These are phyloP conservation scores for Endocalyx cinctus DNA, from an alignment of 2,329 filamentous ascomycete genomes.

Conservation along the genomic window DNA sequence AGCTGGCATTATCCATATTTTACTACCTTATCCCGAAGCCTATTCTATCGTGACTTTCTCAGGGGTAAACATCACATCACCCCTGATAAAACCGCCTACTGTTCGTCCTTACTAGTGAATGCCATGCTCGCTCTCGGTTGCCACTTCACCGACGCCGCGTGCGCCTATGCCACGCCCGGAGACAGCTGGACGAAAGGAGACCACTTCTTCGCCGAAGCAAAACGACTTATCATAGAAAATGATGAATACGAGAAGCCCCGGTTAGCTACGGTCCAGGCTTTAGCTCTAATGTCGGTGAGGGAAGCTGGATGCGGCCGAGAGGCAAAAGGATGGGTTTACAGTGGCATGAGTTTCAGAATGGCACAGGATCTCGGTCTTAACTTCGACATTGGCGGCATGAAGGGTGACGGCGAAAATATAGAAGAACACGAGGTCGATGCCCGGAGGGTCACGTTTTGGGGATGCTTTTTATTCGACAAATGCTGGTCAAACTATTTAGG, in stretches of 20 bases:
- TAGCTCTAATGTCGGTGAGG: conserved; percentile 92
- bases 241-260: conserved; percentile 89
- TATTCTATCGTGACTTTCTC: conserved; percentile 84
- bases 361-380: conserved; percentile 90
- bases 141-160: conserved; percentile 78
- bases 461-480: conserved; percentile 97
- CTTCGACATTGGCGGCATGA: conserved; percentile 68
- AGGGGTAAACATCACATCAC: conserved; percentile 57
- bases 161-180: conserved; percentile 64
- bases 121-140: conserved; percentile 90
- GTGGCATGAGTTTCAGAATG: conserved; percentile 98
- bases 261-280: conserved; percentile 84
- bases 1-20: conserved; percentile 98
- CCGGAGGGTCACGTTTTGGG: conserved; percentile 90
- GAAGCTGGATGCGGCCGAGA: conserved; percentile 93
- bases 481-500: conserved; percentile 98
- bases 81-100: conserved; percentile 64
- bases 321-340: conserved; percentile 96
- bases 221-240: conserved; percentile 81
- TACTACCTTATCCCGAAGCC: conserved; percentile 76
- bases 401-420: conserved; percentile 52
- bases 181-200: conserved; percentile 86
- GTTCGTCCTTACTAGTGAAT: conserved; percentile 86
- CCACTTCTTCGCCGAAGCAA: conserved; percentile 93
- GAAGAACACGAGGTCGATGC: conserved; percentile 85